Percentiles rank a stretch among this genome's conserved stretches.
Conservation (phyloP, 345 rosid genomes). For the Eucalyptus marginata region DNA sequence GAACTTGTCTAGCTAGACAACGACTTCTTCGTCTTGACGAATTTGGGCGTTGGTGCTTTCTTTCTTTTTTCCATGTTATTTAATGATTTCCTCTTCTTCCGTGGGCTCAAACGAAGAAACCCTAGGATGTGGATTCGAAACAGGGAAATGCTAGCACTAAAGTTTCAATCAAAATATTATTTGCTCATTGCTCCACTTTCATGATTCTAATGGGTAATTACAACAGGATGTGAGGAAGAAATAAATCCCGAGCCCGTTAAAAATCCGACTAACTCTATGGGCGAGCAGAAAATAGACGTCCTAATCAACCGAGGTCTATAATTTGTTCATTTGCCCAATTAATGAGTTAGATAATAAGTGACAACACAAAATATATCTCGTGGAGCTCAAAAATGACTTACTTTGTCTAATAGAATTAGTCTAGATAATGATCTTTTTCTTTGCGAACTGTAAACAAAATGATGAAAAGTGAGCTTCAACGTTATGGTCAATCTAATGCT, state of each 20-base stretch:
- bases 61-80: neutral
- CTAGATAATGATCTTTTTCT: neutral
- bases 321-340: neutral
- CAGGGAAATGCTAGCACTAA: neutral
- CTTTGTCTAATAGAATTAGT: neutral
- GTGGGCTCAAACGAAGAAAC: neutral
- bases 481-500: neutral
- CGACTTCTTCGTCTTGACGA: neutral
- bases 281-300: neutral
- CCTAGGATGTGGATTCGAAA: neutral
- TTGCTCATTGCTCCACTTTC: neutral
- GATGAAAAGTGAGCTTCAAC: neutral
- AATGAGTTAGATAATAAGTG: neutral
- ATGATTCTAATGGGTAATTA: neutral
- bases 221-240: neutral
- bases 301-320: neutral
- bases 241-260: neutral
- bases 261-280: neutral
- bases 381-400: neutral
- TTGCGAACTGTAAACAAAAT: neutral
- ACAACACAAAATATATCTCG: neutral
- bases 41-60: neutral
- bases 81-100: neutral
- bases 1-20: neutral
- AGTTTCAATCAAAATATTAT: neutral